phyloP scores from a whole-genome alignment of 257 asterid genomes.

The Agastache rugosa region DNA sequence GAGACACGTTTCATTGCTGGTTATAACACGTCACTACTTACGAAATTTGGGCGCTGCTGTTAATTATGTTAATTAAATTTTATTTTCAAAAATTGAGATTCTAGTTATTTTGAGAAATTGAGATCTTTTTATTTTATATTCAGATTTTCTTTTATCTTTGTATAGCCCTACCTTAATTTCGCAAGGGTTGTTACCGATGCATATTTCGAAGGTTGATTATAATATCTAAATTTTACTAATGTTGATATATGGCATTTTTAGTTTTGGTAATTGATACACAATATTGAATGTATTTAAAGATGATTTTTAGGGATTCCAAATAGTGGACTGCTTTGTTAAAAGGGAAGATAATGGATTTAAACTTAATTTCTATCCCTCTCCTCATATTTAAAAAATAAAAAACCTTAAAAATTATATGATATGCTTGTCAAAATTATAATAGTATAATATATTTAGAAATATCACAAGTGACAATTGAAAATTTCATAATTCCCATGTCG shows the following conservation, averaged over 20 bases:
- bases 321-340: too few species aligned
- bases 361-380: too few species aligned
- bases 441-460: too few species aligned
- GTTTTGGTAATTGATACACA: neutral
- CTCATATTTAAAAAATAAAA: too few species aligned
- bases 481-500: too few species aligned
- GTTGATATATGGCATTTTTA: neutral
- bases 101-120: neutral
- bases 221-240: neutral
- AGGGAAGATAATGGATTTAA: neutral
- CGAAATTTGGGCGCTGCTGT: slow-evolving; percentile 25
- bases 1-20: neutral
- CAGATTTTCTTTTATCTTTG: too few species aligned
- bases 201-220: neutral
- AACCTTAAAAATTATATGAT: too few species aligned
- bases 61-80: neutral
- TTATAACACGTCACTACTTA: slow-evolving; percentile 29
- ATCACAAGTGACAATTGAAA: too few species aligned
- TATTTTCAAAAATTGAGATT: neutral
- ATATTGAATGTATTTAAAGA: neutral
- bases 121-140: neutral
- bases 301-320: neutral
- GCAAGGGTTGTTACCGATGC: neutral
- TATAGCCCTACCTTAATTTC: neutral
- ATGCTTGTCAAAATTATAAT: too few species aligned